Evolutionary conservation across 176 grass and related monocot genomes (phyloP).

Genomic region (Alopecurus myosuroides): DNA sequence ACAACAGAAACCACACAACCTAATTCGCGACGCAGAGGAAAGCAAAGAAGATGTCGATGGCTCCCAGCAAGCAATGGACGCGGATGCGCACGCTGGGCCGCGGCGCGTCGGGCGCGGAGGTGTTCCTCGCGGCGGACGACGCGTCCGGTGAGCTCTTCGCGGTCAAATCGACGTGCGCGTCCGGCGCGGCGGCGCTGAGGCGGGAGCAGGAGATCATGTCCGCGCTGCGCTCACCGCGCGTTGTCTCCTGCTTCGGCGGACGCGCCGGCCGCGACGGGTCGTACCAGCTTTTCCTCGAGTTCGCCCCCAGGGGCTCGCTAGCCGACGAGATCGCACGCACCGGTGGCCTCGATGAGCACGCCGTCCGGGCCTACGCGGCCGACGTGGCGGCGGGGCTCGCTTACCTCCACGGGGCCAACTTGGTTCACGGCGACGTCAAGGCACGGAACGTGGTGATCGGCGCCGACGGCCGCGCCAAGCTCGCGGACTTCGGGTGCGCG

Average conservation of each 20-base stretch:
- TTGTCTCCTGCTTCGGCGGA: constrained; percentile 61
- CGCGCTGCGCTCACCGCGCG: constrained; percentile 35
- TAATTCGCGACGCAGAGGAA: not conserved
- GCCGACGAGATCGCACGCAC: constrained; percentile 14
- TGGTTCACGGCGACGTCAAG: constrained; percentile 86
- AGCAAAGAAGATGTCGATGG: not conserved
- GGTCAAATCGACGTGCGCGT: constrained; percentile 33
- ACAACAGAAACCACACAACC: constrained; percentile 4
- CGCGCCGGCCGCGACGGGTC: not conserved
- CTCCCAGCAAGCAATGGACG: constrained; percentile 30
- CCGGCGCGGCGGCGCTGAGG: not conserved
- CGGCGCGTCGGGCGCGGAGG: constrained; percentile 59
- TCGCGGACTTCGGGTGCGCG: constrained; percentile 77
- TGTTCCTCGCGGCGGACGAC: constrained; percentile 41
- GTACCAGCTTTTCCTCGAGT: constrained; percentile 52
- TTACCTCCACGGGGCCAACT: constrained; percentile 33
- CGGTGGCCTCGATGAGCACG: constrained; percentile 29
- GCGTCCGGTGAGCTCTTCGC: constrained; percentile 41
- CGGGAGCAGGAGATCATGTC: constrained; percentile 37
- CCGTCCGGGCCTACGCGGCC: not conserved
- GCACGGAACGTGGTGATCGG: constrained; percentile 56
- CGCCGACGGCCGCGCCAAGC: constrained; percentile 46
- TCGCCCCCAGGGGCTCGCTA: constrained; percentile 59
- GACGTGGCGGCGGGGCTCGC: constrained; percentile 48
- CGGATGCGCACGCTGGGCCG: constrained; percentile 47